phyloP scores from a whole-genome alignment of 2,329 filamentous ascomycete genomes.

The Emydomyces testavorans region DNA sequence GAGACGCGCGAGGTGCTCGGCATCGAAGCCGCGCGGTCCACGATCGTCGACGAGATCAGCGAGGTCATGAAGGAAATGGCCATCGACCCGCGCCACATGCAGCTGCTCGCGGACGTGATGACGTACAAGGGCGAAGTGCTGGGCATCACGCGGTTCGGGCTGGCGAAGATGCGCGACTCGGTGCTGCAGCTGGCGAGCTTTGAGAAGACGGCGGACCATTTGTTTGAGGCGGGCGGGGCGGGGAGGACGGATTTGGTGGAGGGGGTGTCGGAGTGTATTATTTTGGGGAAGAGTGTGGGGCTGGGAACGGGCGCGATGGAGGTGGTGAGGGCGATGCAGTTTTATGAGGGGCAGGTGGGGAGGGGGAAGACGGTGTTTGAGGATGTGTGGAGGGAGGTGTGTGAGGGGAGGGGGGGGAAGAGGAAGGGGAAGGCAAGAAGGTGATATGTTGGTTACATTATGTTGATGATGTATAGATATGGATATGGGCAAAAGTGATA shows the following conservation, averaged over 20 bases:
- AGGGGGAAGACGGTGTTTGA: conserved; percentile 56
- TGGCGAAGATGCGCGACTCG: conserved; percentile 91
- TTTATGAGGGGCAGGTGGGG: conserved; percentile 49
- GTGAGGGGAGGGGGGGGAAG: neutral
- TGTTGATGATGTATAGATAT: too few species aligned
- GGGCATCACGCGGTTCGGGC: conserved; percentile 89
- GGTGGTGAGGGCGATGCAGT: conserved; percentile 65
- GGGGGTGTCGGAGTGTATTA: conserved; percentile 92
- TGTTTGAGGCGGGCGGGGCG: conserved; percentile 85
- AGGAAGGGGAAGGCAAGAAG: neutral
- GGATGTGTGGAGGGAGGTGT: conserved; percentile 38
- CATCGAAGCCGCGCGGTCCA: conserved; percentile 83
- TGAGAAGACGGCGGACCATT: conserved; percentile 94
- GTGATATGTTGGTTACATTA: neutral
- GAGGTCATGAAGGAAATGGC: conserved; percentile 87
- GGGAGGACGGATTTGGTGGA: conserved; percentile 90
- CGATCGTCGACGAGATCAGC: conserved; percentile 79
- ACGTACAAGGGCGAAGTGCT: conserved; percentile 96
- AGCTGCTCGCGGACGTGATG: conserved; percentile 94
- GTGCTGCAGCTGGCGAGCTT: conserved; percentile 91
- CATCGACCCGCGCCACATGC: conserved; percentile 96
- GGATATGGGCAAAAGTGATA: too few species aligned
- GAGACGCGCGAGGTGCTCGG: conserved; percentile 78
- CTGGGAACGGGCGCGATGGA: conserved; percentile 88
- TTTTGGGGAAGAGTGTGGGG: conserved; percentile 90